phyloP scores from a whole-genome alignment of 768 basidiomycete genomes.

The Lactifluus piperatus region DNA sequence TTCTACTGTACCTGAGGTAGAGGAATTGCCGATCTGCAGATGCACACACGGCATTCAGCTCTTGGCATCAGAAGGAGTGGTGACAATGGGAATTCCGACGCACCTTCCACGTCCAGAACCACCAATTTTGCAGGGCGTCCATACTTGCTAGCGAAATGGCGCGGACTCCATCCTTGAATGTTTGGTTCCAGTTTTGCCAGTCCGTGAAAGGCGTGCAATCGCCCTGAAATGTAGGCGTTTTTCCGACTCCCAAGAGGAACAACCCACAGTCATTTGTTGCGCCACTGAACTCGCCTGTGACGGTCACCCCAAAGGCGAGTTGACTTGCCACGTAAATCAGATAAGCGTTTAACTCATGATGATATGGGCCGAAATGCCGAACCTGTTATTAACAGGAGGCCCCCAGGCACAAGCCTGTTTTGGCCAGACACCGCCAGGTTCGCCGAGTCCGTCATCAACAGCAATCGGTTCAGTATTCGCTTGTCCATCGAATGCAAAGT shows the following conservation, averaged over 20 bases:
- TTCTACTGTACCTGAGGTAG: slow-evolving; percentile 37
- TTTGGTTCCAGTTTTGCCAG: slow-evolving; percentile 42
- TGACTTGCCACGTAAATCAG: slow-evolving; percentile 26
- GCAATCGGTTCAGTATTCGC: slow-evolving; percentile 13
- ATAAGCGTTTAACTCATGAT: background rate
- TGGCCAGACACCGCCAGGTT: slow-evolving; percentile 24
- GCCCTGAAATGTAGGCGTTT: slow-evolving; percentile 15
- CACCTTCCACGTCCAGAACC: slow-evolving; percentile 78
- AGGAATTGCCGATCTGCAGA: slow-evolving; percentile 48
- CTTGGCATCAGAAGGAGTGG: background rate
- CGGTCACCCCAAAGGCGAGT: slow-evolving; percentile 55
- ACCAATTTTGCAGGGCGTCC: slow-evolving; percentile 62
- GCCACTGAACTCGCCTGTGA: slow-evolving; percentile 70
- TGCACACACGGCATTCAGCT: background rate
- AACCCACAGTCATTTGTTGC: slow-evolving; percentile 61
- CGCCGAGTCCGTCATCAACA: slow-evolving; percentile 30
- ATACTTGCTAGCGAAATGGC: slow-evolving; percentile 47
- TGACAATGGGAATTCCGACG: background rate
- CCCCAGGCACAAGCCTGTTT: slow-evolving; percentile 37
- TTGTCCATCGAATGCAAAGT: slow-evolving; percentile 26
- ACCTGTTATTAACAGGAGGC: slow-evolving; percentile 33
- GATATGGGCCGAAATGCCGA: slow-evolving; percentile 22
- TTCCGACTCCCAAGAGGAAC: slow-evolving; percentile 32
- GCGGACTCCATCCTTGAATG: slow-evolving; percentile 43
- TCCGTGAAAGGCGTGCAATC: slow-evolving; percentile 40